phyloP scores from a whole-genome alignment of 148 eudicot species.

The Rhododendron vialii region DNA sequence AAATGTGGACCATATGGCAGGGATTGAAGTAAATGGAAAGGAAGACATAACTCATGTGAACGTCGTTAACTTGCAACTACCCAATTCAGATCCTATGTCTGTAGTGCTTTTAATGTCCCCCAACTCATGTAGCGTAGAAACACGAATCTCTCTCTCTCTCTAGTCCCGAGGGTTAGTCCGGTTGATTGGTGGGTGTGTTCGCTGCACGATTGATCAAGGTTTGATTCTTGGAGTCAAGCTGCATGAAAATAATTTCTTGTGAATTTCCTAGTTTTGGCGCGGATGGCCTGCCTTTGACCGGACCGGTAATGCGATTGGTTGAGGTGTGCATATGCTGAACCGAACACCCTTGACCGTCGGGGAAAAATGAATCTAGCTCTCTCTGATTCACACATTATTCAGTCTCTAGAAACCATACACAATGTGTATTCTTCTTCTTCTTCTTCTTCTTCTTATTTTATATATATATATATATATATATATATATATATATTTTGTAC shows the following conservation, averaged over 20 bases:
- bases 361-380: not conserved
- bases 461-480: too few relatives aligned
- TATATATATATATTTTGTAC: too few relatives aligned
- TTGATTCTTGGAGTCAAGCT: too few relatives aligned
- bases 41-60: slow-evolving; percentile 21
- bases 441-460: too few relatives aligned
- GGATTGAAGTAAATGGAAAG: slow-evolving; percentile 15
- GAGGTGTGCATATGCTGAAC: too few relatives aligned
- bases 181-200: not conserved
- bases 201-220: too few relatives aligned
- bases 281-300: too few relatives aligned
- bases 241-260: too few relatives aligned
- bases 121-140: not conserved
- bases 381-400: not conserved
- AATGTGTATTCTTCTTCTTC: not conserved
- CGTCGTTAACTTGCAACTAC: slow-evolving; percentile 25
- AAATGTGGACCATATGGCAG: slow-evolving; percentile 22
- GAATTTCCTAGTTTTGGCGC: too few relatives aligned
- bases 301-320: too few relatives aligned
- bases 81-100: slow-evolving; percentile 1
- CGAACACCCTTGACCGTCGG: accelerated
- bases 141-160: not conserved
- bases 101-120: not conserved
- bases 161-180: not conserved
- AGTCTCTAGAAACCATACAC: not conserved